A percentile compares a stretch with the other conserved stretches of the same genome.
These are phyloP conservation scores for Colletotrichum somersetense DNA, from an alignment of 2,329 filamentous ascomycete species.

Conservation along the genomic window DNA sequence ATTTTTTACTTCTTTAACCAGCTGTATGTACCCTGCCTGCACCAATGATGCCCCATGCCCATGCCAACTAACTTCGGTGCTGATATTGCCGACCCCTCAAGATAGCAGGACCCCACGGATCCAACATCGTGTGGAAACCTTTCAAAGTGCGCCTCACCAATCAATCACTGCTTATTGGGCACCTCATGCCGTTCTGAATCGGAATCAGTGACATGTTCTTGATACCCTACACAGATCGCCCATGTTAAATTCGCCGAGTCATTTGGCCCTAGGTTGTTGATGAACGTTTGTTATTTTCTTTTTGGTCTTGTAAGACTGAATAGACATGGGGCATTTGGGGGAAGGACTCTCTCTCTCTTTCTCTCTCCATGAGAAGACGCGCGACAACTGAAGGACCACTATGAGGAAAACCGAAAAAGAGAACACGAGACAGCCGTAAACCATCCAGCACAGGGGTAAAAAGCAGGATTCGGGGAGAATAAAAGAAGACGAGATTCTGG, in stretches of 20 bases:
- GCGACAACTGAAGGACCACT: conserved; percentile 40
- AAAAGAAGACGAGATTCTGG: conserved; percentile 36
- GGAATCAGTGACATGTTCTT: neutral
- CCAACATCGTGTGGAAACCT: neutral
- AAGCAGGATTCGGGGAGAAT: conserved; percentile 36
- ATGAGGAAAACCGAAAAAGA: conserved; percentile 42
- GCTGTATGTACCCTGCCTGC: neutral
- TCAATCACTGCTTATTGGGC: neutral
- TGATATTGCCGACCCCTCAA: neutral
- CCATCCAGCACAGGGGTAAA: conserved; percentile 41
- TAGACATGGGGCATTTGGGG: conserved; percentile 42
- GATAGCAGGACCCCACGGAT: neutral
- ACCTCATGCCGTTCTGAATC: neutral
- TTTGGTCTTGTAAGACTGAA: conserved; percentile 41
- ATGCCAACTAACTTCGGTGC: neutral
- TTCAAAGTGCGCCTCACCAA: neutral
- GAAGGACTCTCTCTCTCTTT: conserved; percentile 41
- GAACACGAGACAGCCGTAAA: conserved; percentile 43
- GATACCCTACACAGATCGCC: neutral
- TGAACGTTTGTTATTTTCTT: conserved; percentile 44
- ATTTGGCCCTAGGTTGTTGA: conserved; percentile 17
- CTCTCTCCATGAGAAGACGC: conserved; percentile 39
- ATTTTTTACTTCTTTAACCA: conserved; percentile 1
- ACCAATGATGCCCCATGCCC: neutral
- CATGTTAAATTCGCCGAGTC: neutral